Conservation (phyloP, 306 rosid genomes). For the Glycine tomentella region DNA sequence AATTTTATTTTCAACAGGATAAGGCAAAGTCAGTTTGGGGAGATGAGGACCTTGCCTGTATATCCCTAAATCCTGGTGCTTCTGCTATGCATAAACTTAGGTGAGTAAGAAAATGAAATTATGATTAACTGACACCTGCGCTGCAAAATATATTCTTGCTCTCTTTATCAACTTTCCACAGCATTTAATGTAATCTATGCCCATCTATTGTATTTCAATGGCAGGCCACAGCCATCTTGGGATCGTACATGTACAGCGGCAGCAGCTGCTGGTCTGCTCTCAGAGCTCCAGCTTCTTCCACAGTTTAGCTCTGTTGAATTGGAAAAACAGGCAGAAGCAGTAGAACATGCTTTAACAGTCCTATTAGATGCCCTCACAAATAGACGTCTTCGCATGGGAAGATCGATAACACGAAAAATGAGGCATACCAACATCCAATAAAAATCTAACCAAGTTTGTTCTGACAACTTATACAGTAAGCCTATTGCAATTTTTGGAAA, state of each 20-base stretch:
- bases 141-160: neutral
- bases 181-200: constrained; percentile 31
- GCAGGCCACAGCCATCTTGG: constrained; percentile 98
- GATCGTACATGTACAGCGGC: constrained; percentile 97
- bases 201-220: constrained; percentile 35
- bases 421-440: constrained; percentile 69
- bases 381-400: constrained; percentile 91
- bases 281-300: constrained; percentile 77
- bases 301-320: constrained; percentile 59
- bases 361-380: constrained; percentile 82
- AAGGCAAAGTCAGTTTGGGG: constrained; percentile 79
- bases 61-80: constrained; percentile 78
- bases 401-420: constrained; percentile 81
- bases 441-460: constrained; percentile 43
- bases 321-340: constrained; percentile 72
- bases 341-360: constrained; percentile 67
- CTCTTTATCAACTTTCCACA: neutral
- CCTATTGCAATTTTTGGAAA: constrained; percentile 46
- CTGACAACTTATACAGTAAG: constrained; percentile 34
- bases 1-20: constrained; percentile 61
- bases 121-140: constrained; percentile 13
- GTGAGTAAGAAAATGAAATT: constrained; percentile 57
- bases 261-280: constrained; percentile 80
- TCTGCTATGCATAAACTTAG: constrained; percentile 95
- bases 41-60: constrained; percentile 77